Conservation (phyloP, 495 filamentous ascomycete genomes). For the Pyrenula massariospora region DNA sequence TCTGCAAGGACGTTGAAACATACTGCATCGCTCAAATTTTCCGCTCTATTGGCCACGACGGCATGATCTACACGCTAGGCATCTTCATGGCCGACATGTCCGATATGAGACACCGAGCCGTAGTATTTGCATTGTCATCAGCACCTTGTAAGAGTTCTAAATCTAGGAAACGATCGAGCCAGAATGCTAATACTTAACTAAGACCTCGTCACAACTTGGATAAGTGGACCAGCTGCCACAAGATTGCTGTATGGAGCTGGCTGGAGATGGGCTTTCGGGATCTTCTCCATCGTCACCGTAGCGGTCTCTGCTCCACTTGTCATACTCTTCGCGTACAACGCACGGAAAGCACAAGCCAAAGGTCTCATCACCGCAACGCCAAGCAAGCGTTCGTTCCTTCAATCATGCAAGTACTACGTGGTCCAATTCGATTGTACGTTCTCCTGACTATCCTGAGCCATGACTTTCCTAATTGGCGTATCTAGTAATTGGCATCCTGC, state of each 20-base stretch:
- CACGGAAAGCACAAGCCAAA: conserved; percentile 41
- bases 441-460: neutral
- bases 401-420: conserved; percentile 40
- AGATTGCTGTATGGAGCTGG: conserved; percentile 36
- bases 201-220: conserved; percentile 26
- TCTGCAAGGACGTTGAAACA: conserved; percentile 29
- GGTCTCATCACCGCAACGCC: conserved; percentile 22
- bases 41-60: conserved; percentile 47
- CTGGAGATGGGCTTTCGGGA: conserved; percentile 54
- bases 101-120: conserved; percentile 46
- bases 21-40: conserved; percentile 42
- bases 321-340: conserved; percentile 43
- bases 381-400: conserved; percentile 30
- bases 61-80: conserved; percentile 42
- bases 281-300: conserved; percentile 49
- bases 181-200: neutral
- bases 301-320: conserved; percentile 40
- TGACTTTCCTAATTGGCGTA: conserved; percentile 5
- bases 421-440: conserved; percentile 48
- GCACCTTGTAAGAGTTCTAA: conserved; percentile 60
- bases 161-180: too few relatives aligned
- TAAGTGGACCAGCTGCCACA: conserved; percentile 20
- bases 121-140: conserved; percentile 47
- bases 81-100: conserved; percentile 61
- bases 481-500: conserved; percentile 43